Evolutionary conservation across 345 rosid genomes (phyloP), one percentile per base, ranked within the genome.

Genomic region (Anacardium occidentale): DNA sequence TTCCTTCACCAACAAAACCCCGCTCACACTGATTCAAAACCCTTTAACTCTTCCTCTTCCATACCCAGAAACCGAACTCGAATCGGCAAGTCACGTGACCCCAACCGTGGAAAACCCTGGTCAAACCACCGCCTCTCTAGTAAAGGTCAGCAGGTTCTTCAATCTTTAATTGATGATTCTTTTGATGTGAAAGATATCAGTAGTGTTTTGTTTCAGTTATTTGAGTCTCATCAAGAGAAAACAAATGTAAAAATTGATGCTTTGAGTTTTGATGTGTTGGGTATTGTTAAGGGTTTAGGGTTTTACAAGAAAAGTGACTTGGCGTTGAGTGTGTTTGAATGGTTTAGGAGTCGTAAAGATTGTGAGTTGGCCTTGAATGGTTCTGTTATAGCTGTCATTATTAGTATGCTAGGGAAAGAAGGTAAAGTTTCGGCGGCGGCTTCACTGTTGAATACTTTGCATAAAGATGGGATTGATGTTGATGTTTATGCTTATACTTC

Each of bases 401-500:
- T 95, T 71, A 85, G 75, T 61, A 83, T 91, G 83, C 70, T 95
- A 34, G 96, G 96, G 18, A 92, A 80, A 81, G 78, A 85, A 57
- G 85, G 96, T 24, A 80, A 78, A 73, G 90, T 83, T 1, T 79
- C 90, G 29, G 85, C 72, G 0, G 98, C 98, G 0, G 81, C 90
- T 13, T 81, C 87, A 47, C 64, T 95, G 82, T 76, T 90, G 70
- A 77, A 82, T 67, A 79, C 66, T 61, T 81, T 92, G 77, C 83
- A 66, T 12, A 83, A 72, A 45, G 87, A 87, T 20, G 93, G 94
- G 14, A 83, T 92, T 67, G 74, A 78, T 1, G 77, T 88, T 37
- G 97, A 92, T 78, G 97, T 86, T 42, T 92, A 88, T 69, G 88
- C 96, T 29, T 91, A 84, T 69, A 95, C 99, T 53, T 88, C 99